These are phyloP conservation scores for Perilla frutescens DNA, from an alignment of 257 asterid species.

Conservation along the genomic window DNA sequence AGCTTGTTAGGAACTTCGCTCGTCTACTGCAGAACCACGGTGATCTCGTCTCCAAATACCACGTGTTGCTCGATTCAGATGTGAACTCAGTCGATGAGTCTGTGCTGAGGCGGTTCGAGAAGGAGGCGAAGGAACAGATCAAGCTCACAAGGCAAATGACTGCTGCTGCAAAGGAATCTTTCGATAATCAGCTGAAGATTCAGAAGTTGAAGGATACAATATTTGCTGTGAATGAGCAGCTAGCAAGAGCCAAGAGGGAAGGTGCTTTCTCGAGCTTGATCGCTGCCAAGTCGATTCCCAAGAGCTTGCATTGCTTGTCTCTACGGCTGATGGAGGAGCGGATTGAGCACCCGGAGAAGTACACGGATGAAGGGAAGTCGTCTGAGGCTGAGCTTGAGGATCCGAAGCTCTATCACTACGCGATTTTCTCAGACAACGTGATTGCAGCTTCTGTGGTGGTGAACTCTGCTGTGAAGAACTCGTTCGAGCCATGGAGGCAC, in stretches of 20 bases:
- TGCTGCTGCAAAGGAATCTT: conserved; percentile 66
- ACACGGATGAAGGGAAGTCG: conserved; percentile 61
- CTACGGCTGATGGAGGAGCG: conserved; percentile 76
- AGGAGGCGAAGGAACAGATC: conserved; percentile 70
- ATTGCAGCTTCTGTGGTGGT: conserved; percentile 50
- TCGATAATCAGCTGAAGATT: conserved; percentile 66
- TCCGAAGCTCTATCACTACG: conserved; percentile 70
- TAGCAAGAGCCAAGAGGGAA: conserved; percentile 66
- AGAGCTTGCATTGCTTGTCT: conserved; percentile 74
- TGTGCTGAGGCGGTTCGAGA: conserved; percentile 60
- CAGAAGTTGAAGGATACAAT: conserved; percentile 77
- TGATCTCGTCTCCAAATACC: conserved; percentile 58
- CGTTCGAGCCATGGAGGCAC: conserved; percentile 68
- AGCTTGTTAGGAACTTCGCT: conserved; percentile 61
- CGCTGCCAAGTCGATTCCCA: conserved; percentile 80
- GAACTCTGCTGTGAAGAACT: conserved; percentile 66
- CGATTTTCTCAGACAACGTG: conserved; percentile 64
- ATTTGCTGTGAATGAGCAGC: conserved; percentile 63
- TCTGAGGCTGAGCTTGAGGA: conserved; percentile 63
- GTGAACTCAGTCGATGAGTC: conserved; percentile 53
- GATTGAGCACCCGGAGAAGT: conserved; percentile 69
- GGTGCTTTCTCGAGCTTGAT: conserved; percentile 80
- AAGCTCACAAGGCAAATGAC: conserved; percentile 64
- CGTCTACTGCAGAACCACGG: conserved; percentile 58
- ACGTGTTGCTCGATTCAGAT: conserved; percentile 46